These are phyloP conservation scores for Ganoderma sinense DNA, from an alignment of 1,284 basidiomycete species.

Conservation along the genomic window DNA sequence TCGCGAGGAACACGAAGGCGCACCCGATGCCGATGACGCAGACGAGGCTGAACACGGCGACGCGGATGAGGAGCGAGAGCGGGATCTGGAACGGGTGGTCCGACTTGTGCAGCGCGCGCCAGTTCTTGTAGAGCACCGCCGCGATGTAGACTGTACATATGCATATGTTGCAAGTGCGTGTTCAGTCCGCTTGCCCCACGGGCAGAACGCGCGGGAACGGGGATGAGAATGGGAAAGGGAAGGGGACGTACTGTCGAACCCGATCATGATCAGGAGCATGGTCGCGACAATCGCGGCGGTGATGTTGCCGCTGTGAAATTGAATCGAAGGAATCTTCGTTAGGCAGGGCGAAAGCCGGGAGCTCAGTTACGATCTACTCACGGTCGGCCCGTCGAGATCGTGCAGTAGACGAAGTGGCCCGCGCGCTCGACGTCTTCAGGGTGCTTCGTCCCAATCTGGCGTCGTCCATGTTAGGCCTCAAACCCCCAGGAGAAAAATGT, in stretches of 20 bases:
- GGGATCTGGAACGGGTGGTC: conserved; percentile 28
- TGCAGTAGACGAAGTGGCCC: conserved; percentile 31
- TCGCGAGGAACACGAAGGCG: conserved; percentile 31
- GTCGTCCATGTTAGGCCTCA: background rate
- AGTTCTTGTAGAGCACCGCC: conserved; percentile 28
- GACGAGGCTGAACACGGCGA: conserved; percentile 32
- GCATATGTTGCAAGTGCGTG: no score
- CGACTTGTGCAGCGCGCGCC: conserved; percentile 31
- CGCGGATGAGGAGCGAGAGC: conserved; percentile 32
- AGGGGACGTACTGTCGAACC: conserved; percentile 20
- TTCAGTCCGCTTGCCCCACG: background rate
- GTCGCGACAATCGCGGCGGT: conserved; percentile 24
- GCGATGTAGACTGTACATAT: conserved; percentile 31
- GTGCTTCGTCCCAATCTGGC: conserved; percentile 22
- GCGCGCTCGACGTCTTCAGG: conserved; percentile 23
- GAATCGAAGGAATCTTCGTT: background rate
- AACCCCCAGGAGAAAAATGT: background rate
- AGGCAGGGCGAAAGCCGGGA: background rate
- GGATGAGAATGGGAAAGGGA: background rate
- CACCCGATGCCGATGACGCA: conserved; percentile 32
- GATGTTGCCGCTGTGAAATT: conserved; percentile 23
- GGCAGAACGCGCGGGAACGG: background rate
- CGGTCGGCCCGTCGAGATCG: conserved; percentile 25
- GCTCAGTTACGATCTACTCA: conserved; percentile 14
- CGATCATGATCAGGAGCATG: conserved; percentile 27